Conservation (phyloP, 139 green algal genomes). For the Tetraselmis striata region DNA sequence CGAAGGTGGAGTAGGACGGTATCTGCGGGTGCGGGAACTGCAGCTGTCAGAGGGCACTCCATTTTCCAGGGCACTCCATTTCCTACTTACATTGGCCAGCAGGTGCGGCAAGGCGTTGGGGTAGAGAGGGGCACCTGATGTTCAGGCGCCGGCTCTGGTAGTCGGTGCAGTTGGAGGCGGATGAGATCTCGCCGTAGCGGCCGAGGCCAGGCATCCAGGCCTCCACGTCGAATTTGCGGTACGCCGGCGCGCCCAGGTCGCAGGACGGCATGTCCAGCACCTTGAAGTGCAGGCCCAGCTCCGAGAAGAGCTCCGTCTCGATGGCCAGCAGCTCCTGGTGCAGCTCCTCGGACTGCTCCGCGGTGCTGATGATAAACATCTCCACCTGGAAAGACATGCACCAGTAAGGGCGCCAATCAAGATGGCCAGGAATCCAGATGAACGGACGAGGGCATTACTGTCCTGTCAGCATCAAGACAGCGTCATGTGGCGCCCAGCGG, state of each 20-base stretch:
- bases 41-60: too few species aligned
- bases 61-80: not conserved
- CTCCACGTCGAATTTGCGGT: slow-evolving; percentile 96
- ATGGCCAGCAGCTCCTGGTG: slow-evolving; percentile 77
- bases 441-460: too few species aligned
- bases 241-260: slow-evolving; percentile 92
- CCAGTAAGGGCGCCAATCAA: too few species aligned
- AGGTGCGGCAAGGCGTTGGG: slow-evolving; percentile 12
- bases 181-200: slow-evolving; percentile 92
- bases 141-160: slow-evolving; percentile 93
- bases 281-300: slow-evolving; percentile 96
- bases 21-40: too few species aligned
- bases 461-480: not conserved
- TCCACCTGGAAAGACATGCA: too few species aligned
- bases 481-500: not conserved
- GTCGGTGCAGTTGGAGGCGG: slow-evolving; percentile 97
- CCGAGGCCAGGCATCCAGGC: slow-evolving; percentile 97
- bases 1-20: not conserved
- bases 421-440: too few species aligned
- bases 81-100: slow-evolving; percentile 14
- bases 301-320: slow-evolving; percentile 77
- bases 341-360: slow-evolving; percentile 80
- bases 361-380: slow-evolving; percentile 92
- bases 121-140: slow-evolving; percentile 42
- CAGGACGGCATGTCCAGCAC: slow-evolving; percentile 92